These are phyloP conservation scores for Drosera capensis DNA, from an alignment of 148 eudicot genomes.

Conservation along the genomic window DNA sequence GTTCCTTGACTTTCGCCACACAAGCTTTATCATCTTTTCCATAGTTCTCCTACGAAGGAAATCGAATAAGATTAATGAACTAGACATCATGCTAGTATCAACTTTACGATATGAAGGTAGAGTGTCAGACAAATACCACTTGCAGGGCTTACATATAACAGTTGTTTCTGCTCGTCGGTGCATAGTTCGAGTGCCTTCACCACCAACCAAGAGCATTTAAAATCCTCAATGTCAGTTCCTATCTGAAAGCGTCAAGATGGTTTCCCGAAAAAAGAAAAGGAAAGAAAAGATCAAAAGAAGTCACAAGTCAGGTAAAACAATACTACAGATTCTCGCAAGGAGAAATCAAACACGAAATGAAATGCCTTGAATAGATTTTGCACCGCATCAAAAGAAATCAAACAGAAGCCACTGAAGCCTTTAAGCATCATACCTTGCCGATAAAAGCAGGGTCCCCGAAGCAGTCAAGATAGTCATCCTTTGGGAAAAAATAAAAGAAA, in stretches of 20 bases:
- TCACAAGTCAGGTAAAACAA: background rate
- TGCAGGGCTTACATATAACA: constrained; percentile 31
- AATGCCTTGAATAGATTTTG: too few relatives aligned
- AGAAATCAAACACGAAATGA: too few relatives aligned
- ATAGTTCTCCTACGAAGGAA: constrained; percentile 57
- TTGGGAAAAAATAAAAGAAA: too few relatives aligned
- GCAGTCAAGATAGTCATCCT: constrained; percentile 81
- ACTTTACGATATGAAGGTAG: background rate
- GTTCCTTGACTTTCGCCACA: constrained; percentile 72
- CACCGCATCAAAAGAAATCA: too few relatives aligned
- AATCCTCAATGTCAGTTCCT: constrained; percentile 83
- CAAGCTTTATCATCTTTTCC: constrained; percentile 57
- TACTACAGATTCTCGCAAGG: background rate
- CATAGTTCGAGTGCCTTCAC: constrained; percentile 65
- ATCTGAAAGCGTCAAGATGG: constrained; percentile 51
- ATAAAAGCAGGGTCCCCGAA: constrained; percentile 53
- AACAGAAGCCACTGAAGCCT: too few relatives aligned
- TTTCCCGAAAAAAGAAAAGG: background rate
- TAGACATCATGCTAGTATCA: too few relatives aligned
- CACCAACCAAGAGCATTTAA: constrained; percentile 84
- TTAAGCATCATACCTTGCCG: constrained; percentile 45
- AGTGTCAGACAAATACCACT: background rate
- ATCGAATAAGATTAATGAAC: too few relatives aligned
- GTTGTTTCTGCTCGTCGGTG: constrained; percentile 61
- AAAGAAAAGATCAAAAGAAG: constrained; percentile 2